Conservation (phyloP, 306 rosid species). For the Clitoria ternatea region DNA sequence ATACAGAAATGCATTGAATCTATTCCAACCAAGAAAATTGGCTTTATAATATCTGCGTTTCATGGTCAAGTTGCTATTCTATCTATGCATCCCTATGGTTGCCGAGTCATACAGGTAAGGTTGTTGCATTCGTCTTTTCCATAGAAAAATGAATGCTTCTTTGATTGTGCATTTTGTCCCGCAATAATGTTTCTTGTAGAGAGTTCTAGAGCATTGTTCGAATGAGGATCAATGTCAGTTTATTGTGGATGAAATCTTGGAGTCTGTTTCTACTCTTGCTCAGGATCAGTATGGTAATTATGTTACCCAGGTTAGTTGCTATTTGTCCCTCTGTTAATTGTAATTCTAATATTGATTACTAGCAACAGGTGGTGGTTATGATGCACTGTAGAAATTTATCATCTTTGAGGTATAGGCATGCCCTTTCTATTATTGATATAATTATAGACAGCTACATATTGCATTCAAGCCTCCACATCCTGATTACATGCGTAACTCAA, state of each 20-base stretch:
- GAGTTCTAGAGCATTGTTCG: slow-evolving; percentile 60
- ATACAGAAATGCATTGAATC: slow-evolving; percentile 65
- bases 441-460: not conserved
- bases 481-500: not conserved
- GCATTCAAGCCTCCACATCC: slow-evolving; percentile 8
- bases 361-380: not conserved
- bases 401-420: not conserved
- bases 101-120: slow-evolving; percentile 59
- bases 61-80: slow-evolving; percentile 46
- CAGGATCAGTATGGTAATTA: slow-evolving; percentile 66
- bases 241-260: slow-evolving; percentile 61
- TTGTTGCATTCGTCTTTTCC: slow-evolving; percentile 4
- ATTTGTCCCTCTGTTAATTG: not conserved
- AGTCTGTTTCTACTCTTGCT: slow-evolving; percentile 54
- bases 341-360: not conserved
- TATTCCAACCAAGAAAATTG: slow-evolving; percentile 43
- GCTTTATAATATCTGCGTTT: slow-evolving; percentile 53
- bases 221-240: slow-evolving; percentile 52
- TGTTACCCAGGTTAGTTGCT: slow-evolving; percentile 55
- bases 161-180: not conserved
- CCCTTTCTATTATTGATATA: not conserved
- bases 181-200: slow-evolving; percentile 36
- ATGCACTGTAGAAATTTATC: not conserved
- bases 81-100: slow-evolving; percentile 63
- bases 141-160: not conserved